Evolutionary conservation across 352 stramenopile species (phyloP).

Genomic region (Aphanomyces euteiches): DNA sequence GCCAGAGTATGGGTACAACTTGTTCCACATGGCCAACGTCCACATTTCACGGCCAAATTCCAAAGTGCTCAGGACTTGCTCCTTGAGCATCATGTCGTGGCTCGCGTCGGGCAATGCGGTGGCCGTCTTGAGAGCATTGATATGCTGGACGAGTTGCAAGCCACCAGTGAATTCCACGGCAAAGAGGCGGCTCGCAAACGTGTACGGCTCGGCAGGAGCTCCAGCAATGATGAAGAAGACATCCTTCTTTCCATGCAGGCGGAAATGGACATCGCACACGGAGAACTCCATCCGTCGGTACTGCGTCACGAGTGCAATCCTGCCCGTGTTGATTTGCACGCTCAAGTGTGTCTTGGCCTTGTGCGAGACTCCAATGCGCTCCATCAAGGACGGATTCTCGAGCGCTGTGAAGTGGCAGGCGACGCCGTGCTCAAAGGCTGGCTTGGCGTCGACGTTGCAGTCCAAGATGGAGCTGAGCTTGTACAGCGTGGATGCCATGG

Average conservation of each 20-base stretch:
- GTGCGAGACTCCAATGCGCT: neutral
- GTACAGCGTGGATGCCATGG: neutral
- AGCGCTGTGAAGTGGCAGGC: neutral
- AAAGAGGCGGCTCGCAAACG: slow-evolving; percentile 5
- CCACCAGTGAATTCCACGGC: slow-evolving; percentile 23
- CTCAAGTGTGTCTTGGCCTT: neutral
- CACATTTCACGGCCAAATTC: slow-evolving; percentile 25
- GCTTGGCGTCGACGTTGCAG: neutral
- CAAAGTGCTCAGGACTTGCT: slow-evolving; percentile 6
- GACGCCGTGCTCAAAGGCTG: slow-evolving; percentile 1
- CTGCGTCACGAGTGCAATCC: neutral
- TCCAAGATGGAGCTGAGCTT: neutral
- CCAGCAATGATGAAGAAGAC: neutral
- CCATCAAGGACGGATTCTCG: neutral
- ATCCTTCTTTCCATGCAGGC: slow-evolving; percentile 1
- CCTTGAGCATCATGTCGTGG: neutral
- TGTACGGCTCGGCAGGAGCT: neutral
- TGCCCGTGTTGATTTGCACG: slow-evolving; percentile 17
- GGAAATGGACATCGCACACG: neutral
- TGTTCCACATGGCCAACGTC: slow-evolving; percentile 22
- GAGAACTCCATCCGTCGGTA: neutral
- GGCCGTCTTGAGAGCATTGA: slow-evolving; percentile 12
- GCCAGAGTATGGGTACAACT: slow-evolving; percentile 20
- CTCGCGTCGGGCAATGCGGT: neutral
- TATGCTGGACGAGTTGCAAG: slow-evolving; percentile 21